Percentiles rank a stretch among this genome's conserved stretches.
phyloP scores from a whole-genome alignment of 345 rosid genomes.

The Syzygium aromaticum region DNA sequence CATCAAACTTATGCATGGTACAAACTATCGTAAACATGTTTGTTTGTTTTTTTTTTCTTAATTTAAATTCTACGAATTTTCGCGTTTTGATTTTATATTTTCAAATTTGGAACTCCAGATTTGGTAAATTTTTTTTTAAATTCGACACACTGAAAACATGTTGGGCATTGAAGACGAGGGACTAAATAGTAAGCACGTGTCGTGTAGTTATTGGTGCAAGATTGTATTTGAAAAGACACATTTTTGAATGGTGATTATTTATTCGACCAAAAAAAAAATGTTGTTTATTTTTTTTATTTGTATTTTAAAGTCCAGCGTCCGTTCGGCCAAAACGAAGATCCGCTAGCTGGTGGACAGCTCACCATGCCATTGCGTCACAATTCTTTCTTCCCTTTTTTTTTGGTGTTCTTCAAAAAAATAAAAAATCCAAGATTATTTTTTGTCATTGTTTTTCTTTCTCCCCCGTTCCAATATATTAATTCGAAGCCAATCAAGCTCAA shows the following conservation, averaged over 20 bases:
- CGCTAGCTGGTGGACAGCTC: not conserved
- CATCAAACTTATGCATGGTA: not conserved
- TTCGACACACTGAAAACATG: not conserved
- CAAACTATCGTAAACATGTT: not conserved
- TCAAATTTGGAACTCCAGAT: not conserved
- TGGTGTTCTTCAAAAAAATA: not conserved
- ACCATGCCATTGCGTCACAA: not conserved
- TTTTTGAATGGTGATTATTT: not conserved
- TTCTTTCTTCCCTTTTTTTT: not conserved
- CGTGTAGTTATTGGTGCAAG: not conserved
- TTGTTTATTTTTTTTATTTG: too few species aligned
- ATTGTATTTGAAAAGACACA: not conserved
- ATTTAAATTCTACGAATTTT: not conserved
- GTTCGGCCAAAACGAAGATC: not conserved
- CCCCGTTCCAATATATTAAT: not conserved
- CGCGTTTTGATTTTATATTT: not conserved
- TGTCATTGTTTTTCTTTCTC: not conserved
- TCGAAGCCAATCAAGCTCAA: not conserved
- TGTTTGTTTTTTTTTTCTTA: not conserved
- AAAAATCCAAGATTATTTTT: not conserved
- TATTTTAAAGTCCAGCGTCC: not conserved
- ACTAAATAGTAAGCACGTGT: not conserved
- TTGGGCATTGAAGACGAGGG: not conserved
- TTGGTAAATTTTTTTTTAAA: not conserved
- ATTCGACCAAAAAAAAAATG: too few species aligned